Percentiles rank a stretch among this genome's conserved stretches.
Evolutionary conservation across 352 stramenopile genomes (phyloP).

Genomic region (Phytophthora pistaciae): DNA sequence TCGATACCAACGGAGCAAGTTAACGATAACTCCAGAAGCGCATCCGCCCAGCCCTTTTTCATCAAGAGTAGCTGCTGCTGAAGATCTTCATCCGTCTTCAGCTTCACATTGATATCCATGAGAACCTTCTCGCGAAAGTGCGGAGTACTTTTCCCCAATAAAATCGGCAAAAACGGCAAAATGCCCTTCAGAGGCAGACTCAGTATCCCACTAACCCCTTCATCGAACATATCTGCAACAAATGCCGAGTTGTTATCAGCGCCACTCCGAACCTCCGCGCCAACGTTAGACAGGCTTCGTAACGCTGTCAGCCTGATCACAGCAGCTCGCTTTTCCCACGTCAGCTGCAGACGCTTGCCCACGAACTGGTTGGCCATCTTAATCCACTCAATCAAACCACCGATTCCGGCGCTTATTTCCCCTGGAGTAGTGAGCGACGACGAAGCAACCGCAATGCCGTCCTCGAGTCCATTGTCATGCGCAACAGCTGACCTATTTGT

Average conservation of each 20-base stretch:
- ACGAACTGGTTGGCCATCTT: conserved; percentile 71
- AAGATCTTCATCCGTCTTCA: conserved; percentile 81
- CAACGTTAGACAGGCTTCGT: conserved; percentile 58
- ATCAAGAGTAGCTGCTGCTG: conserved; percentile 81
- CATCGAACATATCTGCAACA: conserved; percentile 66
- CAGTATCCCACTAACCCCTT: conserved; percentile 66
- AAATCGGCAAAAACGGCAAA: conserved; percentile 75
- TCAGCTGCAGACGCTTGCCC: conserved; percentile 69
- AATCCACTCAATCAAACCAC: conserved; percentile 70
- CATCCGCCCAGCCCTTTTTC: conserved; percentile 80
- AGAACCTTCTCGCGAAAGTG: conserved; percentile 80
- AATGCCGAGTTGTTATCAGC: conserved; percentile 18
- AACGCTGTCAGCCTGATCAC: conserved; percentile 75
- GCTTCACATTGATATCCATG: conserved; percentile 90
- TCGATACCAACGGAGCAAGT: conserved; percentile 56
- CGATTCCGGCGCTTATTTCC: conserved; percentile 39
- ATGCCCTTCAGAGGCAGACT: conserved; percentile 71
- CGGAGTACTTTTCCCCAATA: conserved; percentile 62
- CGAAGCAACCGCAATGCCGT: conserved; percentile 46
- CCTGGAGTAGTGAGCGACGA: conserved; percentile 22
- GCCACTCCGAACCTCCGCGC: conserved; percentile 11
- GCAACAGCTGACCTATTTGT: conserved; percentile 37
- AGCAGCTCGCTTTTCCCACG: conserved; percentile 79
- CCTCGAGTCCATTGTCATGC: conserved; percentile 63
- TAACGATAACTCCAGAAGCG: conserved; percentile 76